These are phyloP conservation scores for Circinella umbellata DNA, from an alignment of 371 early-diverging fungal species.

Conservation along the genomic window DNA sequence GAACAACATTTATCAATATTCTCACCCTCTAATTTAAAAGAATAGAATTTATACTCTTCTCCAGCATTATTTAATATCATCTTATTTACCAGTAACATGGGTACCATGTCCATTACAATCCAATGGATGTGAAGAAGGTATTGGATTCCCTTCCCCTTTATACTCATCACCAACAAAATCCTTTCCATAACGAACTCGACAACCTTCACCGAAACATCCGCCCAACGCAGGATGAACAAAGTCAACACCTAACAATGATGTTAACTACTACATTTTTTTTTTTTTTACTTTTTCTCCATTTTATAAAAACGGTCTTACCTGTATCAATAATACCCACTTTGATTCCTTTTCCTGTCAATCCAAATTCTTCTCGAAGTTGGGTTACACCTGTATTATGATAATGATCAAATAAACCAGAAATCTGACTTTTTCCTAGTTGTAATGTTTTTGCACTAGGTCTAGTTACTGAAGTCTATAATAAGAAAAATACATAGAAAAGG, in stretches of 20 bases:
- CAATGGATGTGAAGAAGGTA: conserved; percentile 52
- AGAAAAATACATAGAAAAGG: not conserved
- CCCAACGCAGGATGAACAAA: conserved; percentile 69
- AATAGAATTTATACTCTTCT: too few species aligned
- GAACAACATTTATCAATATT: not conserved
- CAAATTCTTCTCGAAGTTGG: conserved; percentile 32
- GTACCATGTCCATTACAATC: conserved; percentile 74
- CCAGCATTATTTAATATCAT: too few species aligned
- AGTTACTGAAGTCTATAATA: conserved; percentile 11
- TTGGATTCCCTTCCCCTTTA: conserved; percentile 25
- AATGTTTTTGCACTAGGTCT: conserved; percentile 16
- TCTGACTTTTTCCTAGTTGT: conserved; percentile 7
- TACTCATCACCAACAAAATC: conserved; percentile 60
- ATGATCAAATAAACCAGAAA: conserved; percentile 27
- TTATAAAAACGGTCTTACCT: conserved; percentile 25
- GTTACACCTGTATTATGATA: conserved; percentile 44
- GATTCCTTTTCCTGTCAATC: conserved; percentile 62
- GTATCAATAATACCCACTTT: conserved; percentile 72
- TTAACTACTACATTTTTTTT: too few species aligned
- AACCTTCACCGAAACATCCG: conserved; percentile 63
- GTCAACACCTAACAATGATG: conserved; percentile 52
- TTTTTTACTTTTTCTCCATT: not conserved
- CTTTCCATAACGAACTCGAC: conserved; percentile 50
- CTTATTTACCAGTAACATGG: conserved; percentile 56
- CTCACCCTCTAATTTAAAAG: too few species aligned